Base-by-base conservation (phyloP, 208 protist genomes). In the Jaenimonas drosophilae region DNA sequence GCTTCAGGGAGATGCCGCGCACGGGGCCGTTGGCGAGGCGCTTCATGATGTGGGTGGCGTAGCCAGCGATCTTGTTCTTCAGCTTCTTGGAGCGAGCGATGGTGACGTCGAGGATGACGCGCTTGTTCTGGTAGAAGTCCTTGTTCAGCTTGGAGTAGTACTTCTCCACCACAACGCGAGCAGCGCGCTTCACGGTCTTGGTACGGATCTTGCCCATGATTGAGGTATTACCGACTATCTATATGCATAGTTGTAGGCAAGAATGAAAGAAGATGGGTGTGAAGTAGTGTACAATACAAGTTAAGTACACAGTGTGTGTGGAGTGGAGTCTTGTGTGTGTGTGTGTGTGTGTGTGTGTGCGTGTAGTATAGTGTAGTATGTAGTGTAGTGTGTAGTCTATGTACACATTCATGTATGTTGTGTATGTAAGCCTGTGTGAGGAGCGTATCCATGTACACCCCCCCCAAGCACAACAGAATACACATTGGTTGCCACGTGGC, bases 121-220 rank as follows among this genome's bases (percentile, higher is more conserved):
- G 78, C 90, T 99, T 99, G 96, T 99, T 99, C 72, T 93, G 96
- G 60, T 99, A 95, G 88, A 99, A 99, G 80, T 99, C 98, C 38
- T 82, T 57, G 59, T 95, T 98, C 54, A 99, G 91, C 59, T 94
- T 84, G 41, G 94, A 76, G 88, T 99, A 99, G 81, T 99, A 99
- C 86, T 98, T 99, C 87, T 99, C 98, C 67, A 99, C 98, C 57
- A 99, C 76, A 58, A 96, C 74, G 56, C 95, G 90, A 14, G 98
- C 87, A 26, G 98, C 98, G 69, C 97, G 97, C 91, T 99, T 99
- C 62, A 99, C 95, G 41, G 98, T 99, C 91, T 99, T 99, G 11
- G 98, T 99, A 60, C 98, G 82, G 64, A 99, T 98, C 54, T 98
- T 96, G 85, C 97, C 98, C 98, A 96, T 95, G 54, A 29, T 88